phyloP scores from a whole-genome alignment of 2,329 filamentous ascomycete genomes.

The Pestalotiopsis sp. region DNA sequence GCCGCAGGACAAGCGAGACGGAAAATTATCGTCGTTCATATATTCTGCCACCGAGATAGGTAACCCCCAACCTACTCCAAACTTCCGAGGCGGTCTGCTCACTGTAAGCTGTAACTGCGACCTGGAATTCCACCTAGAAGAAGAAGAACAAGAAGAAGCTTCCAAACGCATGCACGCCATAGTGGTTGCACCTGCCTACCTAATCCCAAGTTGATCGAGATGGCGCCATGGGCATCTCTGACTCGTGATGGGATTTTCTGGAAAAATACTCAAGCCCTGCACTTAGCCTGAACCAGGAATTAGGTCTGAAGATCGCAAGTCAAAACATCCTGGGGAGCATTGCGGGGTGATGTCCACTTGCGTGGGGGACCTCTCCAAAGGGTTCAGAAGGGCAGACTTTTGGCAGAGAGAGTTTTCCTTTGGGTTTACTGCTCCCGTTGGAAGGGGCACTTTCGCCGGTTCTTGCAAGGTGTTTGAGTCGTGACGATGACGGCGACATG shows the following conservation, averaged over 20 bases:
- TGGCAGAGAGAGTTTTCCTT: background rate
- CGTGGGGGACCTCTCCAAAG: background rate
- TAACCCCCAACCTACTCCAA: background rate
- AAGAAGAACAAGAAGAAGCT: too few relatives aligned
- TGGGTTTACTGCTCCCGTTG: too few relatives aligned
- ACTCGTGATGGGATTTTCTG: constrained; percentile 1
- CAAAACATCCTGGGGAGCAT: constrained; percentile 26
- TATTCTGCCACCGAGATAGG: background rate
- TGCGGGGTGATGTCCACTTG: constrained; percentile 21
- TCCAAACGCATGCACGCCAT: too few relatives aligned
- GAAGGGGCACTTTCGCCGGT: constrained; percentile 7
- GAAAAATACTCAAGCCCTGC: background rate
- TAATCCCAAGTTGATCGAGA: background rate
- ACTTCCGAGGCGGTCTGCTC: too few relatives aligned
- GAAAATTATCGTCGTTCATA: background rate
- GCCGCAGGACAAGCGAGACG: constrained; percentile 1
- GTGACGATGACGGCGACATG: background rate
- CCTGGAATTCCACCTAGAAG: too few relatives aligned
- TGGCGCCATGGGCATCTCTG: background rate
- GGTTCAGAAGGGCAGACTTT: background rate
- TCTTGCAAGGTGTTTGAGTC: constrained; percentile 2
- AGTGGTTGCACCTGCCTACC: background rate
- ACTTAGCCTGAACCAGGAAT: constrained; percentile 4
- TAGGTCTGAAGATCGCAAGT: constrained; percentile 24
- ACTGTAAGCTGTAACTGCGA: too few relatives aligned